Conservation (phyloP, 2,329 filamentous ascomycete genomes). For the Alternaria sp. region DNA sequence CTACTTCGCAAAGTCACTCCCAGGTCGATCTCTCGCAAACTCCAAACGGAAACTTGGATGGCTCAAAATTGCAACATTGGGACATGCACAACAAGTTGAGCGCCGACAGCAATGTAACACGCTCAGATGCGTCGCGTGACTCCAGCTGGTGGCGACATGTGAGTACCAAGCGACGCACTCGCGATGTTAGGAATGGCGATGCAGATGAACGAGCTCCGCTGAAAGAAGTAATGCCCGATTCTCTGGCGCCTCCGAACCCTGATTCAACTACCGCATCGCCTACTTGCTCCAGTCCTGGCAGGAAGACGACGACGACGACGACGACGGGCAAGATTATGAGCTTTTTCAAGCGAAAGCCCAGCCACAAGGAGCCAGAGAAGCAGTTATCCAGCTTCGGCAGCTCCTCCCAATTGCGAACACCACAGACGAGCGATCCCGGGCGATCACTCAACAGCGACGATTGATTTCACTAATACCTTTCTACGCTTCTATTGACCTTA, state of each 20-base stretch:
- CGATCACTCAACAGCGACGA: slow-evolving; percentile 48
- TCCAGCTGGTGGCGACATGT: slow-evolving; percentile 50
- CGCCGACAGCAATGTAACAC: slow-evolving; percentile 41
- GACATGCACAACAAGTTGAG: slow-evolving; percentile 41
- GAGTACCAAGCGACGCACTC: slow-evolving; percentile 40
- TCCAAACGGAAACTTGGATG: slow-evolving; percentile 45
- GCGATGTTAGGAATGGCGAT: slow-evolving; percentile 45
- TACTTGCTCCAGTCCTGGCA: slow-evolving; percentile 36
- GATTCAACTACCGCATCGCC: slow-evolving; percentile 36
- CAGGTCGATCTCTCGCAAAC: slow-evolving; percentile 46
- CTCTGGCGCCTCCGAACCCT: slow-evolving; percentile 35
- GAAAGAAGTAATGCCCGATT: slow-evolving; percentile 35
- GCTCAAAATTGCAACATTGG: slow-evolving; percentile 45
- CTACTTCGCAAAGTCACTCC: slow-evolving; percentile 47
- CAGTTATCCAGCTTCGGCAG: slow-evolving; percentile 48
- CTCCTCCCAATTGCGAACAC: slow-evolving; percentile 47
- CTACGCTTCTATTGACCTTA: slow-evolving; percentile 17
- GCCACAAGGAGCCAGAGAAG: slow-evolving; percentile 43
- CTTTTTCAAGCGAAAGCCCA: slow-evolving; percentile 50
- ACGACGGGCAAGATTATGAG: slow-evolving; percentile 48
- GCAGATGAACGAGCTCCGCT: slow-evolving; percentile 33
- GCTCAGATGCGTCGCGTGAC: slow-evolving; percentile 45
- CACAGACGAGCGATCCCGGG: slow-evolving; percentile 48
- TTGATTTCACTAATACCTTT: slow-evolving; percentile 30
- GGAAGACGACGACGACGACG: slow-evolving; percentile 23